These are phyloP conservation scores for Hypoxylon sp. DNA, from an alignment of 2,329 filamentous ascomycete genomes.

Conservation along the genomic window DNA sequence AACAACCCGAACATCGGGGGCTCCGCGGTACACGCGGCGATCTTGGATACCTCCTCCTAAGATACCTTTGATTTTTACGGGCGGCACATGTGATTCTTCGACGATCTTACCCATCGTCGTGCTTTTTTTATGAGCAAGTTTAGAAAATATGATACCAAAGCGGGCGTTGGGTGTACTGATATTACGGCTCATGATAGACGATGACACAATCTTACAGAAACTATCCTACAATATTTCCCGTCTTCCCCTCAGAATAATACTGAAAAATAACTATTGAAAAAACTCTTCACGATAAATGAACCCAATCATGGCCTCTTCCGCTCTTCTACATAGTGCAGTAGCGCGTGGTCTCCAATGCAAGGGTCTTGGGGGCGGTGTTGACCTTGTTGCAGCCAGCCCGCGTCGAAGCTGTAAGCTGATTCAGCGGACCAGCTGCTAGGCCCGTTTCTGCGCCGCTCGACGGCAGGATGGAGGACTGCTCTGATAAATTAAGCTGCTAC, in stretches of 20 bases:
- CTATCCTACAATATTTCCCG: neutral
- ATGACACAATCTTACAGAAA: constrained; percentile 7
- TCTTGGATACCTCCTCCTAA: constrained; percentile 42
- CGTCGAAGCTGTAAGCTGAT: constrained; percentile 25
- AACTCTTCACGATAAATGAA: neutral
- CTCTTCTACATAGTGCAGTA: no score
- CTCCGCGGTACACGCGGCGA: constrained; percentile 49
- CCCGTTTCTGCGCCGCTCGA: constrained; percentile 13
- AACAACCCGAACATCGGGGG: constrained; percentile 44
- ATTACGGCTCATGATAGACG: neutral
- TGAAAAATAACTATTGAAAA: no score
- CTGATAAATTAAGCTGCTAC: constrained; percentile 9
- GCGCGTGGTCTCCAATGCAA: neutral
- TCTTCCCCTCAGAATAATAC: neutral
- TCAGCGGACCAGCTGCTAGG: constrained; percentile 5
- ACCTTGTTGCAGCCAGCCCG: neutral
- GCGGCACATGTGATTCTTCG: neutral
- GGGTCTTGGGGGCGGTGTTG: constrained; percentile 5
- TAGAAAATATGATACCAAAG: constrained; percentile 30
- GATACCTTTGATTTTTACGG: constrained; percentile 19
- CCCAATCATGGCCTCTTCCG: constrained; percentile 1
- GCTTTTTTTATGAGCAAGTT: constrained; percentile 11
- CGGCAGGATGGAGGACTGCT: constrained; percentile 1
- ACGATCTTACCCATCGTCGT: constrained; percentile 16
- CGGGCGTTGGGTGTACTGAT: constrained; percentile 26